phyloP scores from a whole-genome alignment of 2,329 filamentous ascomycete species.

The Akanthomyces dipterigenus region DNA sequence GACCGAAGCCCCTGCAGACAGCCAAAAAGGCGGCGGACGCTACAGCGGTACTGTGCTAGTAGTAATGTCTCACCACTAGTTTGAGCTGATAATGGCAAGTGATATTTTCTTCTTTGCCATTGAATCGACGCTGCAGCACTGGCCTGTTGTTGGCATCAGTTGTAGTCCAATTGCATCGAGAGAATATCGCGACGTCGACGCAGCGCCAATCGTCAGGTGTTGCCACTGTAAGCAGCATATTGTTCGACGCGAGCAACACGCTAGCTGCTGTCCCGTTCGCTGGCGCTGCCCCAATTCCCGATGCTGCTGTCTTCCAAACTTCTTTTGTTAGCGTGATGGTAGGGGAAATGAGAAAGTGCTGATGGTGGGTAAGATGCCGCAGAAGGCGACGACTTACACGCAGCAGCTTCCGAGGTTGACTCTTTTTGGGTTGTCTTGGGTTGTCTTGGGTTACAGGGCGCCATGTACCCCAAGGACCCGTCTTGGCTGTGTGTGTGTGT shows the following conservation, averaged over 20 bases:
- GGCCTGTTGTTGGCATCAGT: not conserved
- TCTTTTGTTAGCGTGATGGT: not conserved
- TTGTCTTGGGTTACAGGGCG: not conserved
- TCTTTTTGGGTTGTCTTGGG: no score
- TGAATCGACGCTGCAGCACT: not conserved
- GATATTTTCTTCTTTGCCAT: not conserved
- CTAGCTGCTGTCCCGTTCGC: not conserved
- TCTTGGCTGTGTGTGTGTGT: not conserved
- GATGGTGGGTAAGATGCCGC: not conserved
- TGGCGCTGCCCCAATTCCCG: not conserved
- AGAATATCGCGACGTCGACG: not conserved
- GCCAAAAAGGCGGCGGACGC: not conserved
- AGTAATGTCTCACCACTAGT: not conserved
- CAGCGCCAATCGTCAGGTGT: not conserved
- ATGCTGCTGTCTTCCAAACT: not conserved
- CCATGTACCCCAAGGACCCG: not conserved
- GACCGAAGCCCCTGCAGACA: not conserved
- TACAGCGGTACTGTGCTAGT: not conserved
- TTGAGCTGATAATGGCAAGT: not conserved
- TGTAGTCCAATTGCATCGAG: not conserved
- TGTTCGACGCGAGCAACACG: not conserved
- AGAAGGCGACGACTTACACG: not conserved
- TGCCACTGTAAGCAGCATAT: not conserved
- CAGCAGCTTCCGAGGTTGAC: not conserved
- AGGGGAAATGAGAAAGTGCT: not conserved